Conservation (phyloP, 176 grass and related monocot species). For the Themeda triandra region DNA sequence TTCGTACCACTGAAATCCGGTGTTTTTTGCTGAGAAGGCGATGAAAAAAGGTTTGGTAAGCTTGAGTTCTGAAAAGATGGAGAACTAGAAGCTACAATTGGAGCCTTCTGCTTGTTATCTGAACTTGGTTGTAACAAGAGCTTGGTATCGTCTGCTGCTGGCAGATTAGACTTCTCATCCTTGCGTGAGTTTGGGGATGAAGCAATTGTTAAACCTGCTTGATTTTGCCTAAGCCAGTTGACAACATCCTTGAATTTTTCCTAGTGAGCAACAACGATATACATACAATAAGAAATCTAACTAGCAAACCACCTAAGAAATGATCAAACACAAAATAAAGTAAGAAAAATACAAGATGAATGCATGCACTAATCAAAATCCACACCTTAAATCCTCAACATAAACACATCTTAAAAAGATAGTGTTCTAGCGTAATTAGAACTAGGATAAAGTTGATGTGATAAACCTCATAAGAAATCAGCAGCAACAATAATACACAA, state of each 20-base stretch:
- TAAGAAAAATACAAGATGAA: background rate
- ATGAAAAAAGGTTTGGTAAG: conserved; percentile 30
- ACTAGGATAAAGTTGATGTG: background rate
- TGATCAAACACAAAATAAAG: background rate
- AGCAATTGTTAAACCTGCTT: conserved; percentile 39
- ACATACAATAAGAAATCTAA: conserved; percentile 16
- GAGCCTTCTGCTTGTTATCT: conserved; percentile 34
- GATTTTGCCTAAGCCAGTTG: conserved; percentile 77
- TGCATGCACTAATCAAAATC: background rate
- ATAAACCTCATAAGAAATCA: background rate
- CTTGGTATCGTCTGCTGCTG: conserved; percentile 34
- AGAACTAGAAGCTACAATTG: conserved; percentile 20
- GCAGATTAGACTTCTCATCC: conserved; percentile 39
- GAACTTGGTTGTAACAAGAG: conserved; percentile 21
- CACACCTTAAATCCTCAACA: background rate
- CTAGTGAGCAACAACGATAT: conserved; percentile 34
- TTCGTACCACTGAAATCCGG: conserved; percentile 39
- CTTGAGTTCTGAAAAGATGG: conserved; percentile 46
- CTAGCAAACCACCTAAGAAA: background rate
- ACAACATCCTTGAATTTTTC: conserved; percentile 99
- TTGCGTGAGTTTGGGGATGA: conserved; percentile 35
- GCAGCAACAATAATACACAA: background rate
- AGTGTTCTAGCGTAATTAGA: background rate
- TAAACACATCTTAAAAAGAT: background rate
- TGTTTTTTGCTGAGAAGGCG: conserved; percentile 38